These are phyloP conservation scores for Erodium texanum DNA, from an alignment of 441 rosid species.

Conservation along the genomic window DNA sequence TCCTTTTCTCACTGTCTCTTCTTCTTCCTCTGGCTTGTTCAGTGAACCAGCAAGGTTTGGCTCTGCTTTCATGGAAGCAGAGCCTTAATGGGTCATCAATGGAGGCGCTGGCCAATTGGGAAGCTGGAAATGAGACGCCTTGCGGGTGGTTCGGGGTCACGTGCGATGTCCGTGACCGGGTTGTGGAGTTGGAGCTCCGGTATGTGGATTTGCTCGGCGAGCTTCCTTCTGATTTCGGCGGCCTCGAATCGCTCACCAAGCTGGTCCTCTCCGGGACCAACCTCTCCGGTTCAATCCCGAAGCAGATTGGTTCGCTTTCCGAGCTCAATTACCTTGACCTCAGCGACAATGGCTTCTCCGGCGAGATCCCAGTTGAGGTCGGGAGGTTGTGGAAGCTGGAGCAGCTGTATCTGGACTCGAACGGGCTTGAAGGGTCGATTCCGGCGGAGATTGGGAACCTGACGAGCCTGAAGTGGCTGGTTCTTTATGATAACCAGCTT, in stretches of 20 bases:
- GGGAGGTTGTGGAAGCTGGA: conserved; percentile 35
- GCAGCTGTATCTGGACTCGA: conserved; percentile 43
- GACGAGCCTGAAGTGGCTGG: conserved; percentile 35
- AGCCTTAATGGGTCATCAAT: conserved; percentile 33
- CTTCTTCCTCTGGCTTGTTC: conserved; percentile 22
- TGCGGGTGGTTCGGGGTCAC: conserved; percentile 49
- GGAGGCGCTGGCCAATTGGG: conserved; percentile 35
- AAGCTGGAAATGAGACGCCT: conserved; percentile 29
- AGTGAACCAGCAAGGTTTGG: conserved; percentile 43
- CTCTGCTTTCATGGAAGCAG: conserved; percentile 52
- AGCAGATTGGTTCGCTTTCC: conserved; percentile 32
- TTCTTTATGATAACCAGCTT: conserved; percentile 51
- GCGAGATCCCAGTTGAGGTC: conserved; percentile 47
- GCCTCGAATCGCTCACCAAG: conserved; percentile 37
- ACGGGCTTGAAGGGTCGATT: conserved; percentile 42
- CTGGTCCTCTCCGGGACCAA: conserved; percentile 47
- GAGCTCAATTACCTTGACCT: conserved; percentile 37
- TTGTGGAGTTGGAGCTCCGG: conserved; percentile 37
- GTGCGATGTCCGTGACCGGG: conserved; percentile 33
- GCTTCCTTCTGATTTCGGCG: conserved; percentile 37
- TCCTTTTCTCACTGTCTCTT: conserved; percentile 2
- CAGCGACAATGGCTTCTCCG: conserved; percentile 49
- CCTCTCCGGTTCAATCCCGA: conserved; percentile 51
- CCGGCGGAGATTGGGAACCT: conserved; percentile 46
- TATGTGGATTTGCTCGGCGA: conserved; percentile 41